Evolutionary conservation across 495 filamentous ascomycete species (phyloP), one percentile per base, ranked within the genome.

Genomic region (Hypomontagnella submonticulosa): DNA sequence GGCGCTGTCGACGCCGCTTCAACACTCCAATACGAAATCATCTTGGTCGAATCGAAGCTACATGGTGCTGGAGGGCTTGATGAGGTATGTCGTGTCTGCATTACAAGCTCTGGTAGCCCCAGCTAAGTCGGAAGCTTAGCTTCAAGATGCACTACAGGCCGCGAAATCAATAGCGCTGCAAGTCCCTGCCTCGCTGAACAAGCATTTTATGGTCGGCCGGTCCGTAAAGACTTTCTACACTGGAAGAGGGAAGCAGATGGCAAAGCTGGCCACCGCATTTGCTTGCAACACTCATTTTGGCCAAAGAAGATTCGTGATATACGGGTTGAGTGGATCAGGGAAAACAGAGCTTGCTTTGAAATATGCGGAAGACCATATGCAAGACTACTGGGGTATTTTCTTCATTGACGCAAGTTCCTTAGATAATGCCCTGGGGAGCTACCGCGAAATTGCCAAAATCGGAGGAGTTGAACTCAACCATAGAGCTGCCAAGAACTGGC

Each of bases 341-440:
- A 80, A 80, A 57, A 78, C 73, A 16, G 74, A 80, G 58, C 47
- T 77, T 0, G 75, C 70, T 42, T 52, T 76, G 13, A 74, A 79
- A 57, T 77, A 73, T 57, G 76, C 75, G n/a, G 50, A 70, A 13
- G 63, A 72, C 12, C 46, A 77, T 57, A 20, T 41, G 12, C 34
- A 75, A 23, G 49, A 67, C 68, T 78, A 64, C 34, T 68, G 64
- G 41, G 57, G 36, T 23, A 33, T 61, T 1, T 61, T 61, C 36
- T 61, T 42, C 36, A 23, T 61, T n/a, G 57, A 61, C 11, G 57
- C 42, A 11, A 51, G 57, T 41, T 51, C 57, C 7, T 20, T 23
- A 12, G 30, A 51, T 11, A 51, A 51, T 32, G 46, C 57, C 1
- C 33, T 36, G 4, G 36, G 13, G 11, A 51, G 43, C 16, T 59